phyloP scores from a whole-genome alignment of 176 grass and related monocot genomes.

The Triticum monococcum region DNA sequence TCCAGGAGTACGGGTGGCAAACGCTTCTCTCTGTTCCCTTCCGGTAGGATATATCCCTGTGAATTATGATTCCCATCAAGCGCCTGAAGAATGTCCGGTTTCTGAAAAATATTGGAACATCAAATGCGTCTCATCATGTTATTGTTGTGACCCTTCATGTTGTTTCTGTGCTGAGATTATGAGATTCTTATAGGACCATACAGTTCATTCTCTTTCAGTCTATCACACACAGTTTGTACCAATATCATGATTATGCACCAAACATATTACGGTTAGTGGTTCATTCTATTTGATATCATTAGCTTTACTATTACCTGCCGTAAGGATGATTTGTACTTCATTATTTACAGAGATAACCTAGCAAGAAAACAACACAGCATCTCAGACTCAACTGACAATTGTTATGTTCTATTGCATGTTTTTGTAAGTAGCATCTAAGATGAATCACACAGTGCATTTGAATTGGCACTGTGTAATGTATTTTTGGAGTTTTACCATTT shows the following conservation, averaged over 20 bases:
- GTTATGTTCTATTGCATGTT: not conserved
- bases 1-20: not conserved
- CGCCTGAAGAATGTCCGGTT: not conserved
- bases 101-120: not conserved
- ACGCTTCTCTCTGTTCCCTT: not conserved
- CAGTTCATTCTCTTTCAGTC: not conserved
- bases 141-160: slow-evolving; percentile 15
- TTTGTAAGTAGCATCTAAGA: not conserved
- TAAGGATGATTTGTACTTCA: not conserved
- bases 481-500: not conserved
- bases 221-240: not conserved
- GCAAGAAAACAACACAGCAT: not conserved
- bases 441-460: not conserved
- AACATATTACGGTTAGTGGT: slow-evolving; percentile 8
- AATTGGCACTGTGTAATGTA: not conserved
- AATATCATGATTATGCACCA: slow-evolving; percentile 4
- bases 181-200: not conserved
- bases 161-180: not conserved
- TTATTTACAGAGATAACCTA: not conserved
- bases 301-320: not conserved
- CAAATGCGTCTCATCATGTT: not conserved
- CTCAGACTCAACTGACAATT: slow-evolving; percentile 9
- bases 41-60: not conserved
- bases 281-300: not conserved
- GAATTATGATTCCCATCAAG: not conserved